A percentile compares a stretch with the other conserved stretches of the same genome.
Conservation (phyloP, 805 yeast genomes). For the Metschnikowia anglica region DNA sequence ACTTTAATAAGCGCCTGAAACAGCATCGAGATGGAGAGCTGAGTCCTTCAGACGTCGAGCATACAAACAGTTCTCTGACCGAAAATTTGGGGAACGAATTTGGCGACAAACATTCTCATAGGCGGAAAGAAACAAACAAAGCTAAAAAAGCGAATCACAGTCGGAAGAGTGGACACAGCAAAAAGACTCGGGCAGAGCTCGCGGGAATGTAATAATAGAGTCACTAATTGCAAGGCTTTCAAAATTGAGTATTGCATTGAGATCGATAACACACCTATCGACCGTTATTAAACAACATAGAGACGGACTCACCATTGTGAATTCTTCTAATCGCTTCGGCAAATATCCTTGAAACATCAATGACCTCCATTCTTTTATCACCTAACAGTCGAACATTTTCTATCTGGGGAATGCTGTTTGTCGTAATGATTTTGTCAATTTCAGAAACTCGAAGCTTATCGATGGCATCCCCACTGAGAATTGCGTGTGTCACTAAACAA, state of each 20-base stretch:
- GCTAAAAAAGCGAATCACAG: constrained; percentile 62
- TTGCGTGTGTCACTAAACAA: constrained; percentile 89
- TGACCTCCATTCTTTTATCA: constrained; percentile 68
- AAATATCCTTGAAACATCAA: constrained; percentile 84
- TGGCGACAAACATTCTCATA: constrained; percentile 5
- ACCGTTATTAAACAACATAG: constrained; percentile 88
- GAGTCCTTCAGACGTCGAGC: constrained; percentile 12
- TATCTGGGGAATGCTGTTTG: constrained; percentile 88
- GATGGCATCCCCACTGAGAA: constrained; percentile 89
- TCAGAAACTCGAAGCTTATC: constrained; percentile 62
- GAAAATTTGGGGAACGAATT: background rate
- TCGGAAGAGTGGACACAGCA: constrained; percentile 60
- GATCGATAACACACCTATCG: constrained; percentile 33
- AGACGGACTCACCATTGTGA: constrained; percentile 94
- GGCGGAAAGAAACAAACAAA: constrained; percentile 53
- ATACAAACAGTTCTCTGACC: background rate
- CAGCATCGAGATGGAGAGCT: constrained; percentile 2
- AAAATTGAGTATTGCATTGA: background rate
- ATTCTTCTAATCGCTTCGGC: constrained; percentile 96
- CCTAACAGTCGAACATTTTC: constrained; percentile 47
- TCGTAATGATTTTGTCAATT: constrained; percentile 82
- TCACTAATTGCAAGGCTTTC: no score
- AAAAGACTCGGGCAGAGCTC: constrained; percentile 41
- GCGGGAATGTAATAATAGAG: constrained; percentile 30
- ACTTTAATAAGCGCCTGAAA: constrained; percentile 11